Evolutionary conservation across 75 land plant genomes (phyloP).

Genomic region (Pinus albicaulis): DNA sequence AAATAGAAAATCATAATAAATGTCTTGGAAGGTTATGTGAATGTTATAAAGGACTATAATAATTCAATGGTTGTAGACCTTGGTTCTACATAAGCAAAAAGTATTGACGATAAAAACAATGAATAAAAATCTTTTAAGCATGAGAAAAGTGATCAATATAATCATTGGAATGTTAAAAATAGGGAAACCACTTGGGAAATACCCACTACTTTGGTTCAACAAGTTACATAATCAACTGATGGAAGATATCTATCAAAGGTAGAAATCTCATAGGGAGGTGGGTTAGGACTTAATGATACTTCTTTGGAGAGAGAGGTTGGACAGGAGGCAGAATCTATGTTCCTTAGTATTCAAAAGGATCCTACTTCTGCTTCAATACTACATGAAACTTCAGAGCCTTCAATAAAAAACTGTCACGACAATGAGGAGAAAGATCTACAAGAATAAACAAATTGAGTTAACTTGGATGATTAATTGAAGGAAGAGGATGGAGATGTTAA

Average conservation of each 20-base stretch:
- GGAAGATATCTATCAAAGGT: too few species aligned
- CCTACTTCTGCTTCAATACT: neutral
- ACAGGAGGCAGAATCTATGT: neutral
- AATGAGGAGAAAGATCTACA: neutral
- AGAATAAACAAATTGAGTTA: neutral
- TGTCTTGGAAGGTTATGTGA: neutral
- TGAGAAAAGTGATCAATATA: too few species aligned
- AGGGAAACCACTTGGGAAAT: too few species aligned
- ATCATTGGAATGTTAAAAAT: too few species aligned
- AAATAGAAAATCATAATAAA: conserved; percentile 6
- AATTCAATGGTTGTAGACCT: too few species aligned
- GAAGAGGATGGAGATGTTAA: conserved; percentile 5
- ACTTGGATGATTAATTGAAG: neutral
- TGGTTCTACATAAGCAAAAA: too few species aligned
- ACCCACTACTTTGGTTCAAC: too few species aligned
- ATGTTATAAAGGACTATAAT: neutral
- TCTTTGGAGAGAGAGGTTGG: neutral
- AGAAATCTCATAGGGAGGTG: neutral
- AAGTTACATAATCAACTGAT: too few species aligned
- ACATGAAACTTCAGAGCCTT: neutral
- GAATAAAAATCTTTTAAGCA: too few species aligned
- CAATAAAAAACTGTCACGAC: neutral
- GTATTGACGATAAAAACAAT: too few species aligned
- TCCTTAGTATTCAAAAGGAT: neutral
- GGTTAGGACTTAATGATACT: neutral